These are phyloP conservation scores for Chaetoceros muelleri DNA, from an alignment of 108 stramenopile species.

Conservation along the genomic window DNA sequence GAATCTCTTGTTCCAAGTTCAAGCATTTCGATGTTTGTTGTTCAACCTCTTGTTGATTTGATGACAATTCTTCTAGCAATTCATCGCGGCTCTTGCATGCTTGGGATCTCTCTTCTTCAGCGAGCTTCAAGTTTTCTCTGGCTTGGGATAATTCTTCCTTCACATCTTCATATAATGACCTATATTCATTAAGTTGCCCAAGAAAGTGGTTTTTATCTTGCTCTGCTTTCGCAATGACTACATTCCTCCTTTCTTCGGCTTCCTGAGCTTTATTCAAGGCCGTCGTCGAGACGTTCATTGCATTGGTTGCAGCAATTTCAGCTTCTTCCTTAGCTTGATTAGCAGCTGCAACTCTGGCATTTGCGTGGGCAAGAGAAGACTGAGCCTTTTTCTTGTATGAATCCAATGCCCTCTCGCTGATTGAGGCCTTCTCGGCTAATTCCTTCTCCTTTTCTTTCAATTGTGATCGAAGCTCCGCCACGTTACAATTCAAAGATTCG, in stretches of 20 bases:
- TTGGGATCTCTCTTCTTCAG: conserved; percentile 23
- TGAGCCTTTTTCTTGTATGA: conserved; percentile 84
- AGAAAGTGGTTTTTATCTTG: conserved; percentile 31
- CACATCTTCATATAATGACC: conserved; percentile 13
- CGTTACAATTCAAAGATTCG: conserved; percentile 11
- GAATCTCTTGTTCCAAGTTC: conserved; percentile 9
- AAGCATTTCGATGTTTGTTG: not conserved
- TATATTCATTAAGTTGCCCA: conserved; percentile 18
- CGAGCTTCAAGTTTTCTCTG: conserved; percentile 12
- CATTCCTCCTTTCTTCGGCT: conserved; percentile 45
- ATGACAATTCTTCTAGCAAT: not conserved
- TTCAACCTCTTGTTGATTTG: not conserved
- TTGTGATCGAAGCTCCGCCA: conserved; percentile 33
- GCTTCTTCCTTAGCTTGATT: conserved; percentile 81
- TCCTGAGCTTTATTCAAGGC: conserved; percentile 49
- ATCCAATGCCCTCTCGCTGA: conserved; percentile 53
- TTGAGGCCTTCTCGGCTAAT: conserved; percentile 31
- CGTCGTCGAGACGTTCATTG: conserved; percentile 53
- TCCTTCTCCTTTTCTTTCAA: conserved; percentile 29
- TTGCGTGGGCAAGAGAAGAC: conserved; percentile 59
- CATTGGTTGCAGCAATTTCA: conserved; percentile 68
- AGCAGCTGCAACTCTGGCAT: conserved; percentile 63
- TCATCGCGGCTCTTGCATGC: not conserved
- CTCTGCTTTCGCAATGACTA: conserved; percentile 39
- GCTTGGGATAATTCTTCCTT: conserved; percentile 16